Percentiles rank a stretch among this genome's conserved stretches.
Conservation (phyloP, 2,329 filamentous ascomycete species). For the Paecilomyces dactylethromorphus region DNA sequence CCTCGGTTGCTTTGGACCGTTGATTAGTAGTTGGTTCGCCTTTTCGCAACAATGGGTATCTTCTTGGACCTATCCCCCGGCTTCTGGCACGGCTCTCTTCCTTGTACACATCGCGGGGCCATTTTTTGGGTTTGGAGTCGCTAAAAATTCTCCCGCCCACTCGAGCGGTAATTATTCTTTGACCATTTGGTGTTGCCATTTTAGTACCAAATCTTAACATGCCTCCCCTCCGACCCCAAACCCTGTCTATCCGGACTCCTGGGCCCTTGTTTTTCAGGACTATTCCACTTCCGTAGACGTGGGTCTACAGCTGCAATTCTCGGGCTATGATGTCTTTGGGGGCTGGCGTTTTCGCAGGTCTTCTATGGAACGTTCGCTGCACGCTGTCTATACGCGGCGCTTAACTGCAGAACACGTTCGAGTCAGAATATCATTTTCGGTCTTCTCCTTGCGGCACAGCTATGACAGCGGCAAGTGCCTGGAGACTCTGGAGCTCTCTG, state of each 20-base stretch:
- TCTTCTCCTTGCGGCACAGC: slow-evolving; percentile 22
- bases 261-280: slow-evolving; percentile 8
- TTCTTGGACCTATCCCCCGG: background rate
- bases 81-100: background rate
- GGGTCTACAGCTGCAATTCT: slow-evolving; percentile 20
- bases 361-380: slow-evolving; percentile 2
- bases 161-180: background rate
- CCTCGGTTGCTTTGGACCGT: background rate
- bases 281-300: slow-evolving; percentile 12
- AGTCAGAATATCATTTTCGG: slow-evolving; percentile 19
- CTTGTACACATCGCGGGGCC: background rate
- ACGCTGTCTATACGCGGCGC: slow-evolving; percentile 23
- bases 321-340: slow-evolving; percentile 25
- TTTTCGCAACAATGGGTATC: background rate
- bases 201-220: background rate
- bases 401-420: slow-evolving; percentile 31
- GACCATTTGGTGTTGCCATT: background rate
- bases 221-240: background rate
- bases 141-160: background rate
- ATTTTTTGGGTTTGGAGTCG: background rate
- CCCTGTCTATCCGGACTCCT: background rate
- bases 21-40: background rate
- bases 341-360: slow-evolving; percentile 18
- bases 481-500: slow-evolving; percentile 18
- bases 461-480: slow-evolving; percentile 21